Percentiles rank a stretch among this genome's conserved stretches.
Evolutionary conservation across 1,284 basidiomycete species (phyloP).

Genomic region (Abortiporus biennis): DNA sequence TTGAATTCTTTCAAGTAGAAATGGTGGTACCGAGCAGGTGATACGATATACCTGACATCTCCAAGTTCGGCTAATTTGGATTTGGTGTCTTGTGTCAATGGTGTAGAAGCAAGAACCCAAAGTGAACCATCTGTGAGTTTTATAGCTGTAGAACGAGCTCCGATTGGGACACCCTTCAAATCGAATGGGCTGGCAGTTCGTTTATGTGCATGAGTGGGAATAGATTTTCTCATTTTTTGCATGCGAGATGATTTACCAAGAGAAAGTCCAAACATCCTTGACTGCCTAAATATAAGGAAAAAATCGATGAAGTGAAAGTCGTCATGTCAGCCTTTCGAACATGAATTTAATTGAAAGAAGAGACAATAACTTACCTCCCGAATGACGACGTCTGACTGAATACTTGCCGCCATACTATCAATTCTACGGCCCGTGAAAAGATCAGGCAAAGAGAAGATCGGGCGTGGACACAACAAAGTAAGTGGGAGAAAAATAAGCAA

Average conservation of each 20-base stretch:
- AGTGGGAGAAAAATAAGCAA: no score
- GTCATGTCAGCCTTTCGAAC: no score
- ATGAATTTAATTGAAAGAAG: no score
- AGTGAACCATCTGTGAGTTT: slow-evolving; percentile 67
- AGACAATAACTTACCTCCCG: slow-evolving; percentile 6
- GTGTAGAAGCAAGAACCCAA: slow-evolving; percentile 85
- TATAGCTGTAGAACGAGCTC: slow-evolving; percentile 82
- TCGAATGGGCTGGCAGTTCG: slow-evolving; percentile 59
- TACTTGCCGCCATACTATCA: no score
- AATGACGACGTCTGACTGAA: slow-evolving; percentile 9
- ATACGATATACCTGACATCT: slow-evolving; percentile 65
- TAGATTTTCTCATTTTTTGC: neutral
- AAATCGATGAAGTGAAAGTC: no score
- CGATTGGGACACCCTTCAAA: slow-evolving; percentile 63
- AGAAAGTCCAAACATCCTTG: slow-evolving; percentile 69
- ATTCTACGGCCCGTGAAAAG: no score
- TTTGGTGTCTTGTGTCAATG: slow-evolving; percentile 70
- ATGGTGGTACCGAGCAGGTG: slow-evolving; percentile 61
- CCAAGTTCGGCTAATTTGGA: slow-evolving; percentile 69
- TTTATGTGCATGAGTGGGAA: neutral
- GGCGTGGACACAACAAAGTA: no score
- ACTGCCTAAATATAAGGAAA: slow-evolving; percentile 51
- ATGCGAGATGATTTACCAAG: slow-evolving; percentile 34
- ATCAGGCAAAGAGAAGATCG: no score
- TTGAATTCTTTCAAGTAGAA: slow-evolving; percentile 60